Percentiles rank a stretch among this genome's conserved stretches.
Conservation (phyloP, 1,284 basidiomycete genomes). For the Cryptococcus amylolentus region DNA sequence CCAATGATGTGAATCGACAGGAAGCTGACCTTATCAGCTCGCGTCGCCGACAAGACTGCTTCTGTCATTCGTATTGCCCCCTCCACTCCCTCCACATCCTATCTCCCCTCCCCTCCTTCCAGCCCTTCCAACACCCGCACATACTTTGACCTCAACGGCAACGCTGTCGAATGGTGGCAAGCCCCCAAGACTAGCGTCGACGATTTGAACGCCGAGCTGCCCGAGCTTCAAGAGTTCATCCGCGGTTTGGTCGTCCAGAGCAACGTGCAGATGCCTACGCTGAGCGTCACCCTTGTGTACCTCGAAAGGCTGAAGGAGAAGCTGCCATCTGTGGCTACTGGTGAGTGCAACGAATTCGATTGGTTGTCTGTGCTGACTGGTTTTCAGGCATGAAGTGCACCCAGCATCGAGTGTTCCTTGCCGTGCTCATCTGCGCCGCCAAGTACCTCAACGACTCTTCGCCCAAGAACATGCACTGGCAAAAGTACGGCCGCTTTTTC, state of each 20-base stretch:
- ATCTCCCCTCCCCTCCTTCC: constrained; percentile 57
- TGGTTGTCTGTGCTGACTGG: constrained; percentile 2
- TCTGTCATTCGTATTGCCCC: constrained; percentile 41
- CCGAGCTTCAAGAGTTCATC: constrained; percentile 82
- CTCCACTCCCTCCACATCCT: constrained; percentile 15
- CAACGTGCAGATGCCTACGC: constrained; percentile 86
- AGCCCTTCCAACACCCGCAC: constrained; percentile 54
- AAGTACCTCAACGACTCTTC: constrained; percentile 98
- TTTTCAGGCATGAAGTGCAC: constrained; percentile 79
- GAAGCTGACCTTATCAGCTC: constrained; percentile 47
- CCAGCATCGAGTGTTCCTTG: constrained; percentile 92
- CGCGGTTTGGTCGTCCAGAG: constrained; percentile 73
- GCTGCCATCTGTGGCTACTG: constrained; percentile 80
- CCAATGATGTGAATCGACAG: neutral
- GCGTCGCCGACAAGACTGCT: constrained; percentile 45
- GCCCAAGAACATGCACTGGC: constrained; percentile 94
- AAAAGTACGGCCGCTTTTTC: constrained; percentile 66
- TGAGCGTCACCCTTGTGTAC: constrained; percentile 91
- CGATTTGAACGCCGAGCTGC: constrained; percentile 50
- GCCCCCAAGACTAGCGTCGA: constrained; percentile 33
- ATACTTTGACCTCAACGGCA: constrained; percentile 21
- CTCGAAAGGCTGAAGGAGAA: constrained; percentile 79
- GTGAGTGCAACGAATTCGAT: constrained; percentile 50
- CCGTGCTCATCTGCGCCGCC: constrained; percentile 89
- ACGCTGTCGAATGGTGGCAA: constrained; percentile 46